Percentiles rank a stretch among this genome's conserved stretches.
phyloP scores from a whole-genome alignment of 169 alveolate species.

The Miamiensis avidus region DNA sequence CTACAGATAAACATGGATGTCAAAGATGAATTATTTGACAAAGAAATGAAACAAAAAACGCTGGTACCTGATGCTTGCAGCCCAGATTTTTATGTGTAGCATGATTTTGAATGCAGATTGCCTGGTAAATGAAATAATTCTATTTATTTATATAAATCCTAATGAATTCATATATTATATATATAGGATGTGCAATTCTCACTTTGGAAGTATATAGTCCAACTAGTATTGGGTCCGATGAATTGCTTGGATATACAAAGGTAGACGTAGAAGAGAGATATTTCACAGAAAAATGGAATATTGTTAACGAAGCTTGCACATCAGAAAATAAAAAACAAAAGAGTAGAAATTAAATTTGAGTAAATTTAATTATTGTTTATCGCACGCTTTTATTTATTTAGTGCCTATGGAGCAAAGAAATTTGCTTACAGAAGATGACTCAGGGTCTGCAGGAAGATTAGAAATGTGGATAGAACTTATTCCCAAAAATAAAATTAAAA shows the following conservation, averaged over 20 bases:
- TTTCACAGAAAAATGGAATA: conserved; percentile 70
- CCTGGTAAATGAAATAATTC: conserved; percentile 38
- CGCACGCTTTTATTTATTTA: conserved; percentile 4
- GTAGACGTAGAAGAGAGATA: conserved; percentile 83
- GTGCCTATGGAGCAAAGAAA: conserved; percentile 82
- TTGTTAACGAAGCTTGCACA: background rate
- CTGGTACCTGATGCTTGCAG: conserved; percentile 42
- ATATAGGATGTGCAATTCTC: conserved; percentile 63
- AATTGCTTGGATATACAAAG: conserved; percentile 71
- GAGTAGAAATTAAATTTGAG: no score
- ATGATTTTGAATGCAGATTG: conserved; percentile 60
- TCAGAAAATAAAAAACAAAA: background rate
- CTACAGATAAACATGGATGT: background rate
- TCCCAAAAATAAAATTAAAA: conserved; percentile 43
- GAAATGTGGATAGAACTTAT: conserved; percentile 66
- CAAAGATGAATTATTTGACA: background rate
- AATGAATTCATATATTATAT: no score
- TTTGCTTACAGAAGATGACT: conserved; percentile 54
- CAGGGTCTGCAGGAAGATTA: conserved; percentile 59
- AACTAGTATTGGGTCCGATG: conserved; percentile 59
- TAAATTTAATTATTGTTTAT: no score
- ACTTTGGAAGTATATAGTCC: conserved; percentile 68
- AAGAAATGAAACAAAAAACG: background rate
- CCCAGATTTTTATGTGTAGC: conserved; percentile 68
- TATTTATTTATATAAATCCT: no score